Conservation (phyloP, 306 rosid species). For the Oxytropis ochrocephala region DNA sequence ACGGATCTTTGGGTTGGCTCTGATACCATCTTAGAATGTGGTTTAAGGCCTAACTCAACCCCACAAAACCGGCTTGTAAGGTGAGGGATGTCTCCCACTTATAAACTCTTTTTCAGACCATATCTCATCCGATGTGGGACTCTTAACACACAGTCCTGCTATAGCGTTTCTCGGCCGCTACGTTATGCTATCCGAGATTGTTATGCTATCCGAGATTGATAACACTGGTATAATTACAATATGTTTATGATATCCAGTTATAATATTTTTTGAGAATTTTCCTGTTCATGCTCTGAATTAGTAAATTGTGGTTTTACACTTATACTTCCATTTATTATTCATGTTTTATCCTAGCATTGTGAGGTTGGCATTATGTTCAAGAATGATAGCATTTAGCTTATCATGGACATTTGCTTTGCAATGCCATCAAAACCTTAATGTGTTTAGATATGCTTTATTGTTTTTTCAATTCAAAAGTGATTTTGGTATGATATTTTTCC, state of each 20-base stretch:
- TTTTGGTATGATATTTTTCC: background rate
- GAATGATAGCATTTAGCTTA: background rate
- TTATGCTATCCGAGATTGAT: no score
- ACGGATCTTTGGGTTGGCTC: no score
- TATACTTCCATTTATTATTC: background rate
- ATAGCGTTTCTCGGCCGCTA: no score
- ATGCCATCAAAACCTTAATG: conserved; percentile 4
- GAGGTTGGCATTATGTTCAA: background rate
- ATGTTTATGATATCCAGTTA: background rate
- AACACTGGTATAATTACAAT: background rate
- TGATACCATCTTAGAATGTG: no score
- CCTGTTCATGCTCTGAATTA: background rate
- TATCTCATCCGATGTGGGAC: no score
- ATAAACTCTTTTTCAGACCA: no score
- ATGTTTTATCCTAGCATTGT: background rate
- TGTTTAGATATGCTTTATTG: background rate
- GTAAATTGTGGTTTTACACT: background rate
- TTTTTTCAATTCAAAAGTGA: background rate
- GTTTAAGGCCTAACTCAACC: no score
- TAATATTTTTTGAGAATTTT: background rate
- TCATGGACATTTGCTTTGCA: background rate
- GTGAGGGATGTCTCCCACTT: no score
- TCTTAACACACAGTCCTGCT: no score
- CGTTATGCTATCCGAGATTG: no score
- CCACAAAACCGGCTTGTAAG: no score